These are phyloP conservation scores for Talaromyces borbonicus DNA, from an alignment of 495 filamentous ascomycete genomes.

Conservation along the genomic window DNA sequence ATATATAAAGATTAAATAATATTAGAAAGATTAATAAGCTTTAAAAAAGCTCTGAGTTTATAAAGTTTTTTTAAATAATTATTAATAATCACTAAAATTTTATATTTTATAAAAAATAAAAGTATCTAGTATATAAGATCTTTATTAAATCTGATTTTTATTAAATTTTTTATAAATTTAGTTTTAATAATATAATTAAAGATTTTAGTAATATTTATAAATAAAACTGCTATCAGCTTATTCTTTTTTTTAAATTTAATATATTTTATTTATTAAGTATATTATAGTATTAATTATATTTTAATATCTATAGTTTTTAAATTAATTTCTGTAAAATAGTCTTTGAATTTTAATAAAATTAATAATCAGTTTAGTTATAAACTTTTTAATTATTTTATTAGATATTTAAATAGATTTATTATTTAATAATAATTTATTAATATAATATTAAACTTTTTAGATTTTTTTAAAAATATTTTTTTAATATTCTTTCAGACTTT, in stretches of 20 bases:
- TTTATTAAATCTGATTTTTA: neutral
- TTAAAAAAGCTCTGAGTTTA: neutral
- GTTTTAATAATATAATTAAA: neutral
- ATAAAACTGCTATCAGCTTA: neutral
- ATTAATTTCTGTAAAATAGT: neutral
- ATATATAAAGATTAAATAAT: neutral
- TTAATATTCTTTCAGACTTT: neutral
- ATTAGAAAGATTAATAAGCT: neutral
- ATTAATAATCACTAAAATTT: neutral
- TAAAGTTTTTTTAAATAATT: neutral
- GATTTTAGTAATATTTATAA: neutral
- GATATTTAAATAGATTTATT: neutral
- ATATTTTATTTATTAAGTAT: neutral
- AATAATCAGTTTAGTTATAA: neutral
- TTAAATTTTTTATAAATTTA: neutral
- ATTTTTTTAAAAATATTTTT: neutral
- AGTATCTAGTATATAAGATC: neutral
- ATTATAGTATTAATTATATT: neutral
- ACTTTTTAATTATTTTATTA: neutral
- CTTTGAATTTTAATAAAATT: neutral
- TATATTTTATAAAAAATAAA: neutral
- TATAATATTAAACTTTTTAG: neutral
- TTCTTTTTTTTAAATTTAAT: neutral
- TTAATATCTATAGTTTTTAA: neutral
- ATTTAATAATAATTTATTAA: neutral